Evolutionary conservation across 345 rosid genomes (phyloP).

Genomic region (Lumnitzera littorea): DNA sequence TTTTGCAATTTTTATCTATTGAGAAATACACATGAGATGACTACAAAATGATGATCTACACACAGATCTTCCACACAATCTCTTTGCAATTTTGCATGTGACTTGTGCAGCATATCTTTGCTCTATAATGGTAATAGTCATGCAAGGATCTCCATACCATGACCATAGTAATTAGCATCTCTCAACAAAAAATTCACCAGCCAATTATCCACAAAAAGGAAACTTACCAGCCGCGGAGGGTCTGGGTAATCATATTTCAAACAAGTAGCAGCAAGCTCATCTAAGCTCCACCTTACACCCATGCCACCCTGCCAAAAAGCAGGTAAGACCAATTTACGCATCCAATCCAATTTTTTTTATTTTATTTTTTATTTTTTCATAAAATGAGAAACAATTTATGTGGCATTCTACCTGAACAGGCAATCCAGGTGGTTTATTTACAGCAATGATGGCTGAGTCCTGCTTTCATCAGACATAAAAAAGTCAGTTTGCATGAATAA

Average conservation of each 20-base stretch:
- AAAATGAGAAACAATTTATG: neutral
- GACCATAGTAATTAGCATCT: no score
- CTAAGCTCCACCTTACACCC: conserved; percentile 74
- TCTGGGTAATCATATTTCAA: conserved; percentile 55
- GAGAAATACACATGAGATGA: no score
- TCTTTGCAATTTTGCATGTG: no score
- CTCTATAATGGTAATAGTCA: no score
- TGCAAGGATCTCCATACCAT: no score
- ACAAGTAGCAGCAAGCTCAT: conserved; percentile 66
- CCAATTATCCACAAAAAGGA: neutral
- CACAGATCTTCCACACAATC: no score
- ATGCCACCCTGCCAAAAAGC: conserved; percentile 61
- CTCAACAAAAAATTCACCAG: no score
- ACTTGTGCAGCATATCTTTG: no score
- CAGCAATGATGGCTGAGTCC: conserved; percentile 72
- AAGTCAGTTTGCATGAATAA: neutral
- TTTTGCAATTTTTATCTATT: no score
- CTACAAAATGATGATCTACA: no score
- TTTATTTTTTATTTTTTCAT: neutral
- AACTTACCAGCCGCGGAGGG: conserved; percentile 85
- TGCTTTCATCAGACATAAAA: conserved; percentile 21
- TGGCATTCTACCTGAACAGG: conserved; percentile 67
- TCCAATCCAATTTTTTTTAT: neutral
- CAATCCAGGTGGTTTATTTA: conserved; percentile 89
- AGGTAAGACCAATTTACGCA: neutral